Evolutionary conservation across 306 rosid species (phyloP), one percentile per base, ranked within the genome.

Genomic region (Rosa chinensis): DNA sequence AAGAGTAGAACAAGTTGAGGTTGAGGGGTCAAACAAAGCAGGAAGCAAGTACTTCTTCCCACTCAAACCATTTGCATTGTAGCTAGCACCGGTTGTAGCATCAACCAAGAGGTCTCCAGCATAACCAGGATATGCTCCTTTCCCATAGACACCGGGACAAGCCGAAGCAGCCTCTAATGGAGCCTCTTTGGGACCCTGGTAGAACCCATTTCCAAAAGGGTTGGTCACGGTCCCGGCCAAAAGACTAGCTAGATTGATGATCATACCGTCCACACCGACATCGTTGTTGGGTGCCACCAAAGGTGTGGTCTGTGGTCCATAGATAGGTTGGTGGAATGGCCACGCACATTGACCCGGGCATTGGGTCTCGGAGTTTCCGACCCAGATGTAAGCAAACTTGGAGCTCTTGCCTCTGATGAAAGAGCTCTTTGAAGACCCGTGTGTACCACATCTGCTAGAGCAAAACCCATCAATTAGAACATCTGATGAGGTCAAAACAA

Each of bases 311-410:
- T 89, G 92, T 2, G 94, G 97, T 2, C 94, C 97, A 23, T 90
- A 92, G 32, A 90, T 87, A 56, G 97, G 97, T 82, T 92, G 94
- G 83, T 92, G 97, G 85, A 90, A 92, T 0, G 94, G 97, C 97
- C 94, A 92, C 1, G 94, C 91, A 78, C 97, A 92, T 14, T 92
- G 97, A 8, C 97, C 94, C 0, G 97, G 88, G 73, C 97, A 92
- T 69, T 92, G 93, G 0, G 85, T 84, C 58, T 87, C 92, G 0
- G 94, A 87, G 86, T 92, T 92, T 0, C 94, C 94, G 0, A 92
- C 91, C 97, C 94, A 92, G 1, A 92, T 80, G 81, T 87, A 92
- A 0, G 91, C 90, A 17, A 87, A 92, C 64, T 79, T 91, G 44
- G 74, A 40, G 4, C 62, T 66, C 75, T 84, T 87, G 0, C 85